Evolutionary conservation across 345 rosid genomes (phyloP).

Genomic region (Sisymbrium irio): DNA sequence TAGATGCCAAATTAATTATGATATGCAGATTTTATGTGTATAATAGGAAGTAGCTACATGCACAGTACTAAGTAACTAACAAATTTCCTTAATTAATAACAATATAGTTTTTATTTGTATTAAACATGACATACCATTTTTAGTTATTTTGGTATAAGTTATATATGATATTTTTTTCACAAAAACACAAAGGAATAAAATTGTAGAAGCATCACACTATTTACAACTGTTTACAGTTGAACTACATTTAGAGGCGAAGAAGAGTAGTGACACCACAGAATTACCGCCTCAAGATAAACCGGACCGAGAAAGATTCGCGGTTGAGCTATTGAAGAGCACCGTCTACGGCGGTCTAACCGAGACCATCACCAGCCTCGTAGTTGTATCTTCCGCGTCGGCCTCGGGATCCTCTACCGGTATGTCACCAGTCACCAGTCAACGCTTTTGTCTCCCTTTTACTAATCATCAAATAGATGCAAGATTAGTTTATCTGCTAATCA

Average conservation of each 20-base stretch:
- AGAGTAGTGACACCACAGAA: background rate
- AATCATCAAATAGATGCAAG: background rate
- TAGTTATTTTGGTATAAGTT: background rate
- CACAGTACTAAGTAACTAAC: no score
- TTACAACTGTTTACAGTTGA: constrained; percentile 1
- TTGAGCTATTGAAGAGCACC: constrained; percentile 73
- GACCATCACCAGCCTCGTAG: constrained; percentile 70
- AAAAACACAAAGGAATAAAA: background rate
- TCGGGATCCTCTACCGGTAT: constrained; percentile 70
- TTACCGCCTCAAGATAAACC: constrained; percentile 5
- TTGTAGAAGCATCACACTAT: background rate
- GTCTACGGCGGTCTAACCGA: constrained; percentile 85
- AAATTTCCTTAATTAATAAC: no score
- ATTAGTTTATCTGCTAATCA: background rate
- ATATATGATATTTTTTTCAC: background rate
- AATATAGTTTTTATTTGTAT: no score
- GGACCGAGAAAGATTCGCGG: constrained; percentile 14
- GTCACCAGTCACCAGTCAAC: constrained; percentile 27
- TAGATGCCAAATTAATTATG: background rate
- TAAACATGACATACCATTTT: background rate
- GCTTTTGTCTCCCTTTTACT: background rate
- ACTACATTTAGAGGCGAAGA: background rate
- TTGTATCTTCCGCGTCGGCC: constrained; percentile 87
- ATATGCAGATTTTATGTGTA: background rate
- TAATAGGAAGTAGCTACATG: no score